Percentiles rank a stretch among this genome's conserved stretches.
phyloP scores from a whole-genome alignment of 352 stramenopile species.

The Globisporangium splendens region DNA sequence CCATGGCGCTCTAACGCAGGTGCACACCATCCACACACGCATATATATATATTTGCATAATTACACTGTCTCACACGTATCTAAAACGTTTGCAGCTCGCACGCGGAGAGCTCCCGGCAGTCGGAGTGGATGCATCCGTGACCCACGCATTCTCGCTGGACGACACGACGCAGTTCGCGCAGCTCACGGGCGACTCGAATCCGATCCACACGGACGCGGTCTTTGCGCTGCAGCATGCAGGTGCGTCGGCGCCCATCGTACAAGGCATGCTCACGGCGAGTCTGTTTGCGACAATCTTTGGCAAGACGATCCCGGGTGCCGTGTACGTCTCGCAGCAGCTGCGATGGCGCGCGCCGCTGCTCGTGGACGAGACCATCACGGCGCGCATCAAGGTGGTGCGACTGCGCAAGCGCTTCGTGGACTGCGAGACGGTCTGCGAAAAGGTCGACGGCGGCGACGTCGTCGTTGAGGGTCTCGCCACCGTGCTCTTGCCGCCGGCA shows the following conservation, averaged over 20 bases:
- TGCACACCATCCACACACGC: neutral
- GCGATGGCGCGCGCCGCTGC: slow-evolving; percentile 58
- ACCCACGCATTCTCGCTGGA: slow-evolving; percentile 55
- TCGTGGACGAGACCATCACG: slow-evolving; percentile 54
- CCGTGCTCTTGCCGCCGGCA: slow-evolving; percentile 46
- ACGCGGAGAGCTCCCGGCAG: slow-evolving; percentile 31
- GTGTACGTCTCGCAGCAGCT: slow-evolving; percentile 77
- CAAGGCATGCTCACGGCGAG: slow-evolving; percentile 78
- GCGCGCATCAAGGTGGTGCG: slow-evolving; percentile 59
- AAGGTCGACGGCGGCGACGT: slow-evolving; percentile 43
- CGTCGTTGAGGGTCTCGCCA: slow-evolving; percentile 63
- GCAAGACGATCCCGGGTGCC: slow-evolving; percentile 57
- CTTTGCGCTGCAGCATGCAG: slow-evolving; percentile 24
- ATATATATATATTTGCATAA: neutral
- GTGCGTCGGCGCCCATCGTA: slow-evolving; percentile 46
- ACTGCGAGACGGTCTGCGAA: slow-evolving; percentile 66
- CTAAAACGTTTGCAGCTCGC: slow-evolving; percentile 26
- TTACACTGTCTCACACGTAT: too few relatives aligned
- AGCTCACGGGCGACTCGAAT: slow-evolving; percentile 69
- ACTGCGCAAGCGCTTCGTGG: slow-evolving; percentile 64
- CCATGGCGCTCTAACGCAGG: slow-evolving; percentile 11
- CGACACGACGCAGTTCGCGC: slow-evolving; percentile 62
- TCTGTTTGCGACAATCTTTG: slow-evolving; percentile 84
- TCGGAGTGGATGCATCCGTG: slow-evolving; percentile 59
- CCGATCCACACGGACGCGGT: slow-evolving; percentile 67